A percentile compares a stretch with the other conserved stretches of the same genome.
phyloP scores from a whole-genome alignment of 768 basidiomycete species.

The Mycena rosella region DNA sequence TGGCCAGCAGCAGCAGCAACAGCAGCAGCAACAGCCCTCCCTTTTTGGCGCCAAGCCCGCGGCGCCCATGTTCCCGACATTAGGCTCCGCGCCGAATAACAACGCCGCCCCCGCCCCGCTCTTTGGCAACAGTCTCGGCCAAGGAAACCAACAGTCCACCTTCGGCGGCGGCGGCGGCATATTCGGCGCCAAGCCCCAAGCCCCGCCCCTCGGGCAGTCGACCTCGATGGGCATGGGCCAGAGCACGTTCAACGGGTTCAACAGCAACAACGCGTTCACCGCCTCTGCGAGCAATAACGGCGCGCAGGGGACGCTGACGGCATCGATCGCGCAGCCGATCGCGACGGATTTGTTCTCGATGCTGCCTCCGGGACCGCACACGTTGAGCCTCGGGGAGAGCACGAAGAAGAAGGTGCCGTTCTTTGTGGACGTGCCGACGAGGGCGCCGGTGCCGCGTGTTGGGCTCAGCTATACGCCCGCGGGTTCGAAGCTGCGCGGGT shows the following conservation, averaged over 20 bases:
- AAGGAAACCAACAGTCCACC: constrained; percentile 54
- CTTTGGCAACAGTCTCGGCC: constrained; percentile 67
- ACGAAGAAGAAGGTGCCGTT: constrained; percentile 84
- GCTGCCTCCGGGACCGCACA: constrained; percentile 79
- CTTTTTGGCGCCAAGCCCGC: constrained; percentile 55
- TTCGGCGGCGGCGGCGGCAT: constrained; percentile 62
- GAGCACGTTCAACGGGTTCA: constrained; percentile 45
- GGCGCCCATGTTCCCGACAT: constrained; percentile 46
- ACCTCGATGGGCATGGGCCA: constrained; percentile 57
- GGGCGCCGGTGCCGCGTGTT: constrained; percentile 77
- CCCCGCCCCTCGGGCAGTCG: constrained; percentile 60
- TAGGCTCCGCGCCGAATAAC: constrained; percentile 46
- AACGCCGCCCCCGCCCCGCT: constrained; percentile 49
- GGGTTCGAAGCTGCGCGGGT: constrained; percentile 80
- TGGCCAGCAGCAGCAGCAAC: constrained; percentile 51
- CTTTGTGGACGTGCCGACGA: constrained; percentile 81
- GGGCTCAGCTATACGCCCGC: constrained; percentile 76
- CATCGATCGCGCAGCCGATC: constrained; percentile 91
- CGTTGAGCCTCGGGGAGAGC: constrained; percentile 68
- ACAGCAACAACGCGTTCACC: constrained; percentile 53
- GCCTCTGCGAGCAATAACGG: constrained; percentile 58
- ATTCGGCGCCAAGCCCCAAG: constrained; percentile 58
- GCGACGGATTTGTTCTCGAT: constrained; percentile 78
- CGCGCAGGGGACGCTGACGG: constrained; percentile 74
- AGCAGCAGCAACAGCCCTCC: constrained; percentile 51